These are phyloP conservation scores for Casuarina glauca DNA, from an alignment of 306 rosid genomes.

Conservation along the genomic window DNA sequence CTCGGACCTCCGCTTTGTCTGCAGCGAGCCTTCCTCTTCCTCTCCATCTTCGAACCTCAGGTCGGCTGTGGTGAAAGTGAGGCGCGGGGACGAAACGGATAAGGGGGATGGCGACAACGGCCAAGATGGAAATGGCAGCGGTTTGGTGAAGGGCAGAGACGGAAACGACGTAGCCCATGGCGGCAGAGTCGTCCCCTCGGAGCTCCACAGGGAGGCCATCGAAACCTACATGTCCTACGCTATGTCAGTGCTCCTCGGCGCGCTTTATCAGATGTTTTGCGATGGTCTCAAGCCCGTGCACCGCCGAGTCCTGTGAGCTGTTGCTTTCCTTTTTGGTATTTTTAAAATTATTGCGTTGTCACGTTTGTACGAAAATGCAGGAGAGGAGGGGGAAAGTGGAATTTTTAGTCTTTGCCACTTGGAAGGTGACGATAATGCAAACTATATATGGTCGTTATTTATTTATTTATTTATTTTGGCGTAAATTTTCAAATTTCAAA, in stretches of 20 bases:
- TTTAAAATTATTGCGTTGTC: background rate
- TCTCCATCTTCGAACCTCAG: conserved; percentile 2
- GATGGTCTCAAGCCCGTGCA: conserved; percentile 97
- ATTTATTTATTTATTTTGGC: no score
- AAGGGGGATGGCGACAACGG: conserved; percentile 18
- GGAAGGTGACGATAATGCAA: background rate
- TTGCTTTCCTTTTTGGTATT: background rate
- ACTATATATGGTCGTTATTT: background rate
- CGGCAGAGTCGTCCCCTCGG: conserved; percentile 48
- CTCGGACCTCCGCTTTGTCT: conserved; percentile 58
- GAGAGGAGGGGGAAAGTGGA: background rate
- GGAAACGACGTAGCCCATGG: conserved; percentile 17
- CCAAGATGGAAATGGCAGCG: conserved; percentile 57
- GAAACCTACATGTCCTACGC: conserved; percentile 92
- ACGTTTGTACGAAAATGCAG: background rate
- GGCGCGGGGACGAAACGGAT: conserved; percentile 39
- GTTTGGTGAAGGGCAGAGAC: conserved; percentile 34
- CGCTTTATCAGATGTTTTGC: conserved; percentile 87
- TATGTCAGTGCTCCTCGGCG: conserved; percentile 93
- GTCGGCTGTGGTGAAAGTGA: conserved; percentile 13
- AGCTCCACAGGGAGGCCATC: conserved; percentile 81
- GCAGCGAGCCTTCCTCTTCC: conserved; percentile 24
- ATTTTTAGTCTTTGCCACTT: background rate
- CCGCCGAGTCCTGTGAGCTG: conserved; percentile 82
- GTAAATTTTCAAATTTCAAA: no score